These are phyloP conservation scores for Lasiodiplodia gonubiensis DNA, from an alignment of 2,329 filamentous ascomycete species.

Conservation along the genomic window DNA sequence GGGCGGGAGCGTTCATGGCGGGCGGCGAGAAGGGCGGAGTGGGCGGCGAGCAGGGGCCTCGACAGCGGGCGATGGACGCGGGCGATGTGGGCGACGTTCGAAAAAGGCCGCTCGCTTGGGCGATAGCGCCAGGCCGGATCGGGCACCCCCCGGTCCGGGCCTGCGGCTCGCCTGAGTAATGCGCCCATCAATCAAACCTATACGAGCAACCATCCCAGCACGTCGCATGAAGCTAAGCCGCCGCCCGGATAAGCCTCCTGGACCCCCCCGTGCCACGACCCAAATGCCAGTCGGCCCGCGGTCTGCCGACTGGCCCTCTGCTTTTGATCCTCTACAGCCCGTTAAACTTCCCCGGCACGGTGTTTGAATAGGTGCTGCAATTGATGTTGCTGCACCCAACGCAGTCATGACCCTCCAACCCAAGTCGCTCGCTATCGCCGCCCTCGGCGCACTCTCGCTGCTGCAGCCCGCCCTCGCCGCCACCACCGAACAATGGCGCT, in stretches of 20 bases:
- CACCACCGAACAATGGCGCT: slow-evolving; percentile 43
- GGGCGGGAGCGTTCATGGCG: not conserved
- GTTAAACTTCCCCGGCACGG: slow-evolving; percentile 7
- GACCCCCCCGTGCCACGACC: not conserved
- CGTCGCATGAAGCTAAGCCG: slow-evolving; percentile 13
- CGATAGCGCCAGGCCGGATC: slow-evolving; percentile 5
- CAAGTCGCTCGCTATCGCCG: slow-evolving; percentile 27
- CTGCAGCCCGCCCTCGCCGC: slow-evolving; percentile 34
- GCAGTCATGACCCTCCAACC: slow-evolving; percentile 32
- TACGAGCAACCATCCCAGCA: not conserved
- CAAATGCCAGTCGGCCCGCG: slow-evolving; percentile 4
- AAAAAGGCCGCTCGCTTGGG: slow-evolving; percentile 21
- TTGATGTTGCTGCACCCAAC: not conserved
- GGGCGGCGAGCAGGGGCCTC: not conserved
- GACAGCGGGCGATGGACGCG: not conserved
- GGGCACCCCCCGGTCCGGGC: slow-evolving; percentile 18
- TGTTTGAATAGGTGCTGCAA: not conserved
- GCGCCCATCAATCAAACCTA: slow-evolving; percentile 22
- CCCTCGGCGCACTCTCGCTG: slow-evolving; percentile 34
- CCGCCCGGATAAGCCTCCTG: not conserved
- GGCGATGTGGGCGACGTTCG: slow-evolving; percentile 9
- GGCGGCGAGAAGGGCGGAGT: not conserved
- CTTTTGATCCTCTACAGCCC: slow-evolving; percentile 5
- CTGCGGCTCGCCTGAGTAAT: slow-evolving; percentile 19
- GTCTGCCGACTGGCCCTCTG: slow-evolving; percentile 6